These are phyloP conservation scores for Delitschia confertaspora DNA, from an alignment of 495 filamentous ascomycete genomes.

Conservation along the genomic window DNA sequence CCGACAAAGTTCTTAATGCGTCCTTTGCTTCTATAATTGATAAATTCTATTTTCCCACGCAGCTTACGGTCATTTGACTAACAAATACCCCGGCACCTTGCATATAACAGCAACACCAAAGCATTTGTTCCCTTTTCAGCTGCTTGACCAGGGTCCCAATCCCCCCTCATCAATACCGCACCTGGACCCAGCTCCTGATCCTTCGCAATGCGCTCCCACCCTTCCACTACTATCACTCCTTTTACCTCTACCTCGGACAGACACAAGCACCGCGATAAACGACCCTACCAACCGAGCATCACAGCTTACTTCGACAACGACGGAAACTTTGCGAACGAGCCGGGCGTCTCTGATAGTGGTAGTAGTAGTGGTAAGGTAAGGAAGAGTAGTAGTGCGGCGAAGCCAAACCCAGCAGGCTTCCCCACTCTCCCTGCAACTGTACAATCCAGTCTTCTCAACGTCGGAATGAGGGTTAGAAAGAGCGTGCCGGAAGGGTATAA, in stretches of 20 bases:
- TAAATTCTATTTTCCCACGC: too few relatives aligned
- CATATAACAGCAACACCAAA: slow-evolving; percentile 3
- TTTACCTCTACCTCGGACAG: slow-evolving; percentile 1
- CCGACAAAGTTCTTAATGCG: too few relatives aligned
- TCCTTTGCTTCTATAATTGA: too few relatives aligned
- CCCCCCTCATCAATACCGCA: slow-evolving; percentile 8
- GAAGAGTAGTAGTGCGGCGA: slow-evolving; percentile 40
- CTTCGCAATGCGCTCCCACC: slow-evolving; percentile 8
- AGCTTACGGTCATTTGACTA: too few relatives aligned
- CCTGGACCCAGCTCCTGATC: background rate
- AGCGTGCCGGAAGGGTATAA: slow-evolving; percentile 88
- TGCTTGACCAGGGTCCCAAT: slow-evolving; percentile 5
- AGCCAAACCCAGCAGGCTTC: slow-evolving; percentile 21
- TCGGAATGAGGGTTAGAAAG: slow-evolving; percentile 91
- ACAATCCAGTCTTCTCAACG: slow-evolving; percentile 69
- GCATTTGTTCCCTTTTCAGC: slow-evolving; percentile 15
- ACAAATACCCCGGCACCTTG: slow-evolving; percentile 11
- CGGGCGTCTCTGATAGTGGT: slow-evolving; percentile 6
- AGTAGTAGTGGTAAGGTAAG: slow-evolving; percentile 30
- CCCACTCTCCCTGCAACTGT: slow-evolving; percentile 50
- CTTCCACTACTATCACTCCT: too few relatives aligned
- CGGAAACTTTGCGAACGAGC: slow-evolving; percentile 4
- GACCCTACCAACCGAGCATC: slow-evolving; percentile 39
- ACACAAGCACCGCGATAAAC: slow-evolving; percentile 33
- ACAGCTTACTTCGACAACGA: slow-evolving; percentile 33